Percentiles rank a stretch among this genome's conserved stretches.
Conservation (phyloP, 805 yeast genomes). For the Millerozyma miso region DNA sequence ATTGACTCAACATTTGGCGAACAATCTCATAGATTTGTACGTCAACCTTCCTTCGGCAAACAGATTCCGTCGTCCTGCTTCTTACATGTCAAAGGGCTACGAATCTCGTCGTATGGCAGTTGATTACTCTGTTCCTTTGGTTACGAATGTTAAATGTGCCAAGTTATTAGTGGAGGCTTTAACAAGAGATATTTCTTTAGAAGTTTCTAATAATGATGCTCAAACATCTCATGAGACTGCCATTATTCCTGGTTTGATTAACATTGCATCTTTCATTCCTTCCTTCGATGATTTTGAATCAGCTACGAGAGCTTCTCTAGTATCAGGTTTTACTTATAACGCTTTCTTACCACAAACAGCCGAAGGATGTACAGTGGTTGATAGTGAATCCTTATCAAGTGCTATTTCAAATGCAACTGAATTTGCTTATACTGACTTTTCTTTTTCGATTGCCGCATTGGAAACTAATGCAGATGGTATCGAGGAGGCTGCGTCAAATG, state of each 20-base stretch:
- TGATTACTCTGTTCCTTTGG: constrained; percentile 95
- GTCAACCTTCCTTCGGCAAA: constrained; percentile 95
- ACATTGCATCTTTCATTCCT: constrained; percentile 76
- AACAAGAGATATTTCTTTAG: constrained; percentile 62
- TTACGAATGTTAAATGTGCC: constrained; percentile 96
- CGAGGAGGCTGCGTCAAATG: constrained; percentile 56
- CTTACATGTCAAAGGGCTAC: constrained; percentile 96
- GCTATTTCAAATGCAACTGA: constrained; percentile 56
- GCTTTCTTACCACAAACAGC: constrained; percentile 72
- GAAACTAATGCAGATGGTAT: constrained; percentile 61
- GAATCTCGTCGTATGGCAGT: constrained; percentile 99
- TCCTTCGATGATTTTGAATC: constrained; percentile 63
- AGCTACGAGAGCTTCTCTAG: constrained; percentile 65
- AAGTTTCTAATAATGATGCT: constrained; percentile 73
- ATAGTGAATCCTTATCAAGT: constrained; percentile 58
- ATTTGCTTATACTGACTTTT: constrained; percentile 74
- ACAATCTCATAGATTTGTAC: constrained; percentile 92
- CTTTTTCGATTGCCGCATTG: constrained; percentile 80
- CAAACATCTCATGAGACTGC: constrained; percentile 86
- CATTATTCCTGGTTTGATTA: constrained; percentile 81
- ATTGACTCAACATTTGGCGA: constrained; percentile 92
- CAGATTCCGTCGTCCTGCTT: constrained; percentile 98
- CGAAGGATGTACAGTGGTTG: constrained; percentile 60
- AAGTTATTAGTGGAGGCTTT: constrained; percentile 93
- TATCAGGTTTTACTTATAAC: constrained; percentile 85